These are phyloP conservation scores for Pseudonitzschia pungens DNA, from an alignment of 108 stramenopile species.

Conservation along the genomic window DNA sequence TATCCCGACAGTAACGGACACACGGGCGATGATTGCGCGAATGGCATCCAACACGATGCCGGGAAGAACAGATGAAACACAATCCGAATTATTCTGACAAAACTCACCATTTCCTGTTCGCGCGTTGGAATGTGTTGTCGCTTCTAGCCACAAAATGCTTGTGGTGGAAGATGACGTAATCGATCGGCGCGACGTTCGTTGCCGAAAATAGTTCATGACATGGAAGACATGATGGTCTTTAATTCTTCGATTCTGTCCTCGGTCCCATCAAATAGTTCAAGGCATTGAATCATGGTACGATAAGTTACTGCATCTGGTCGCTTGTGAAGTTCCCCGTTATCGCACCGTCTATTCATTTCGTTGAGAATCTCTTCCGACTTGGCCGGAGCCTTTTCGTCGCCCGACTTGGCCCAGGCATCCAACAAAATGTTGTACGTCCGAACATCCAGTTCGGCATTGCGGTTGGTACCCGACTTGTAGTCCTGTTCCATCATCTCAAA, in stretches of 20 bases:
- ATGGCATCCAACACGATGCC: slow-evolving; percentile 7
- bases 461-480: neutral
- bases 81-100: neutral
- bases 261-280: neutral
- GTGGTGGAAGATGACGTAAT: too few species aligned
- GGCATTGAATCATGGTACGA: neutral
- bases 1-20: slow-evolving; percentile 7
- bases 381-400: slow-evolving; percentile 22
- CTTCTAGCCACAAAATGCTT: too few species aligned
- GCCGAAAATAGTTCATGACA: neutral
- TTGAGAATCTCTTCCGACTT: slow-evolving; percentile 39
- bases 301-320: neutral
- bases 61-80: neutral
- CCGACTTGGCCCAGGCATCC: slow-evolving; percentile 35
- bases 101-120: neutral
- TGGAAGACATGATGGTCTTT: neutral
- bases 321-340: slow-evolving; percentile 3
- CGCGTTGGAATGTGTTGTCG: too few species aligned
- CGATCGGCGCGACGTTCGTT: too few species aligned
- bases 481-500: neutral
- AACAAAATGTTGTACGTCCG: slow-evolving; percentile 35
- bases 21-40: neutral
- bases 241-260: slow-evolving; percentile 6
- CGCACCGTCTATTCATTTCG: slow-evolving; percentile 9
- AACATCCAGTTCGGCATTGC: slow-evolving; percentile 28